Evolutionary conservation across 31 red algal species (phyloP), one percentile per base, ranked within the genome.

Genomic region (Pterothamnion heteromorphum): DNA sequence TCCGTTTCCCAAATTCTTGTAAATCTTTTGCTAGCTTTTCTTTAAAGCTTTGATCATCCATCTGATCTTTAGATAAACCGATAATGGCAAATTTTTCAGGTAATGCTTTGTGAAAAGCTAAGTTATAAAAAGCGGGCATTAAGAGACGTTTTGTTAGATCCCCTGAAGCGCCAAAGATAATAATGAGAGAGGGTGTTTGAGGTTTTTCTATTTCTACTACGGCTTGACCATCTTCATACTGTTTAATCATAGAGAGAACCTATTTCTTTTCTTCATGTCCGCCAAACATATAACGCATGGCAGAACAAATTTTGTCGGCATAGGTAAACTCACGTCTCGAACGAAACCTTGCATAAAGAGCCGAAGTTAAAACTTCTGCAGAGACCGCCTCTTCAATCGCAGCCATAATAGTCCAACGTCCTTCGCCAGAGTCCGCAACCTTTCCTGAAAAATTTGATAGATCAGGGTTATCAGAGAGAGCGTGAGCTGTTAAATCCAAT

Each of bases 91-190:
- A 41, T 41, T 41, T 41, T 41, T 41, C 38, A 41, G 38, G 38
- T 41, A 41, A 41, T 41, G 38, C 38, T 41, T 41, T 41, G 38
- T 41, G 38, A 41, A 41, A 41, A 41, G 38, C 38, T 41, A 41
- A 41, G 38, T 86, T 37, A 43, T 96, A 98, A 43, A 98, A 81
- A 27, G 97, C 97, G 24, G 97, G 97, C 35, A 96, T 95, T 31
- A 95, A 95, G 88, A 96, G 96, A 89, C 96, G 96, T 88, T 96
- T 95, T 33, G 97, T 95, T 33, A 98, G 93, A 92, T 98, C 97
- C 20, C 97, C 97, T 35, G 93, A 94, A 20, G 97, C 97, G 71
- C 97, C 97, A 23, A 98, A 37, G 2, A 98, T 94, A 34, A 96
- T 84, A 37, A 98, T 84, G 18, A 92, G 74, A 24, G 97, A 87